A percentile compares a stretch with the other conserved stretches of the same genome.
phyloP scores from a whole-genome alignment of 2,329 filamentous ascomycete genomes.

The Ilyonectria mors-panacis region DNA sequence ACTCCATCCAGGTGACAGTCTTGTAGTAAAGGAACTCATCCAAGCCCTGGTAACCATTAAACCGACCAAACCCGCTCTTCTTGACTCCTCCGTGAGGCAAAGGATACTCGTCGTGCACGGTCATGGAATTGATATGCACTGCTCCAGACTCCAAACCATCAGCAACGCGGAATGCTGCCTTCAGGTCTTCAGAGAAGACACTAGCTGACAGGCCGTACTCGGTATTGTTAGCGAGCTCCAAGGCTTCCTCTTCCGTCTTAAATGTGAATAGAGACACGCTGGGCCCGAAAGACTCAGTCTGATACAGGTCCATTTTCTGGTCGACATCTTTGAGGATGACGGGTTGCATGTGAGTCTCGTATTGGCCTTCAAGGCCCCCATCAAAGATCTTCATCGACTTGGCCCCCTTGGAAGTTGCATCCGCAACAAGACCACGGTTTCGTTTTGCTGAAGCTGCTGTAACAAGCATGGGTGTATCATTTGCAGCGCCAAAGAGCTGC shows the following conservation, averaged over 20 bases:
- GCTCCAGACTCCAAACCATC: slow-evolving; percentile 73
- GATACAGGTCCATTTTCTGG: slow-evolving; percentile 21
- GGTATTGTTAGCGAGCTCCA: slow-evolving; percentile 83
- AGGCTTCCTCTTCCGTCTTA: slow-evolving; percentile 64
- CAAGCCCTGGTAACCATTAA: slow-evolving; percentile 56
- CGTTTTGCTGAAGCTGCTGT: slow-evolving; percentile 21
- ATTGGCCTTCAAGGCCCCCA: background rate
- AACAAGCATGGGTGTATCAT: slow-evolving; percentile 18
- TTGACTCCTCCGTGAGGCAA: slow-evolving; percentile 76
- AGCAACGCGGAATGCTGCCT: slow-evolving; percentile 68
- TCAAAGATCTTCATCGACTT: slow-evolving; percentile 18
- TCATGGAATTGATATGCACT: slow-evolving; percentile 75
- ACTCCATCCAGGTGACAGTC: slow-evolving; percentile 44
- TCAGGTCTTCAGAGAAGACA: slow-evolving; percentile 78
- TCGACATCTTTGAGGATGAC: slow-evolving; percentile 16
- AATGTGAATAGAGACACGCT: slow-evolving; percentile 29
- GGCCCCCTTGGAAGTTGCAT: slow-evolving; percentile 28
- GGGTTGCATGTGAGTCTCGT: slow-evolving; percentile 25
- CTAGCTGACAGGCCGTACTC: slow-evolving; percentile 80
- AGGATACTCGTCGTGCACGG: slow-evolving; percentile 72
- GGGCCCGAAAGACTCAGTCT: slow-evolving; percentile 29
- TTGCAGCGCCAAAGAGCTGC: slow-evolving; percentile 19
- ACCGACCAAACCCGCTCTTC: slow-evolving; percentile 72
- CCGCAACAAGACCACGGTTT: slow-evolving; percentile 19
- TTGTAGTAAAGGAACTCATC: slow-evolving; percentile 44